A percentile compares a stretch with the other conserved stretches of the same genome.
phyloP scores from a whole-genome alignment of 495 filamentous ascomycete genomes.

The Hyphodiscus hymeniophilus region DNA sequence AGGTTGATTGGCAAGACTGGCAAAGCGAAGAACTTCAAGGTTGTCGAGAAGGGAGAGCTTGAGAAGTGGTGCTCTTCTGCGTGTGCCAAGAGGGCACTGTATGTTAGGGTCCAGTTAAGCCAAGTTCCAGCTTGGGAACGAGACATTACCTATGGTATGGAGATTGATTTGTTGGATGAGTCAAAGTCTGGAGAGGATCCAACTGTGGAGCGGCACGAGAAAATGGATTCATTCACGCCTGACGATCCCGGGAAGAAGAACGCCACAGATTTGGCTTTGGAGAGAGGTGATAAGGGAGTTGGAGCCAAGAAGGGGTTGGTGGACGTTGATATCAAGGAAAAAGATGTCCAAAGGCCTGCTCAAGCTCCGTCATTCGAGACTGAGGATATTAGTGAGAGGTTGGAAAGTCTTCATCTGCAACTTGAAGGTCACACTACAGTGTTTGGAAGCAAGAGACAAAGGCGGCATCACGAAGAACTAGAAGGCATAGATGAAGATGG shows the following conservation, averaged over 20 bases:
- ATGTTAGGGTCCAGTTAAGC: conserved; percentile 76
- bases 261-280: conserved; percentile 39
- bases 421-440: conserved; percentile 38
- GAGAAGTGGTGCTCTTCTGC: conserved; percentile 83
- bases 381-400: conserved; percentile 16
- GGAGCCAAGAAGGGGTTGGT: conserved; percentile 16
- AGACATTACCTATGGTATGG: conserved; percentile 31
- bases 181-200: conserved; percentile 24
- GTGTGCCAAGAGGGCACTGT: conserved; percentile 72
- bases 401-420: conserved; percentile 28
- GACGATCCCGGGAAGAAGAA: conserved; percentile 19
- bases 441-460: conserved; percentile 16
- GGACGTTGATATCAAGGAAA: conserved; percentile 42
- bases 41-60: conserved; percentile 43
- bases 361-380: conserved; percentile 29
- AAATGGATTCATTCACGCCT: conserved; percentile 10
- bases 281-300: conserved; percentile 39
- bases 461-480: conserved; percentile 3
- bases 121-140: conserved; percentile 73
- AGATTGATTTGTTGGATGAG: conserved; percentile 50
- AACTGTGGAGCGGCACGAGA: conserved; percentile 15
- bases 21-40: conserved; percentile 41
- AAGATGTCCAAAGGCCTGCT: conserved; percentile 23
- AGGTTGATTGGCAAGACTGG: conserved; percentile 38
- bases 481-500: conserved; percentile 5